Base-by-base conservation (phyloP, 1,284 basidiomycete species). In the Ceratobasidium sp. region DNA sequence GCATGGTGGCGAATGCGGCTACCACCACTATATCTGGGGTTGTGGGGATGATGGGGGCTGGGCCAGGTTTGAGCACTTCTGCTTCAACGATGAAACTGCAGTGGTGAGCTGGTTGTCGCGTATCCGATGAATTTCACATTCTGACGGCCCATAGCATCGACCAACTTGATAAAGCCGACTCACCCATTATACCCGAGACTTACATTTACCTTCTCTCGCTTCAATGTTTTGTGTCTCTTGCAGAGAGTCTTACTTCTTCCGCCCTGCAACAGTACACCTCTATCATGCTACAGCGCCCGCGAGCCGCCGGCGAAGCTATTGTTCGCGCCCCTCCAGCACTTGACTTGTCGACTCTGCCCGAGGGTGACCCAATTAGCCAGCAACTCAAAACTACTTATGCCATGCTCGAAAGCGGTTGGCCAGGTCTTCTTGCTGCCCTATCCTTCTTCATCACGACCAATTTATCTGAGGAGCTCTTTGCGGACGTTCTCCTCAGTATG, bases 81-180 rank as follows among this genome's bases (percentile, higher is more conserved):
- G 87, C 87, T 0, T 94, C 93, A 2, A 87, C 91, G 0, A 93
- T 96, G 92, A 96, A 96, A 83, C 84, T 96, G 44, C 94, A 95
- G 83, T 94, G 94, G 92, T 95, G 81, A 77, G 90, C 82, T 7
- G 44, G 27, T 48, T 68, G 7, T 65, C 54, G 35, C 20, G 38
- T 55, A 82, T 3, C 27, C 74, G 27, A 8, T 73, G 35, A 79
- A 78, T 27, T 77, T 79, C 78, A 55, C 5, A 78, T 44, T 55
- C 41, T 55, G 50, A 78, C 67, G 52, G 73, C 46, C 41, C 55
- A 30, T 80, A 97, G 96, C 82, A 97, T 98, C 81, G 96, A 98
- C 83, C 96, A 98, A 83, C 90, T 97, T 20, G 96, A 98, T 86
- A 98, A 99, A 85, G 92, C 95, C 0, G 98, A 99, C 81, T 92